Evolutionary conservation across 2,329 filamentous ascomycete species (phyloP).

Genomic region (Helotiales sp.): DNA sequence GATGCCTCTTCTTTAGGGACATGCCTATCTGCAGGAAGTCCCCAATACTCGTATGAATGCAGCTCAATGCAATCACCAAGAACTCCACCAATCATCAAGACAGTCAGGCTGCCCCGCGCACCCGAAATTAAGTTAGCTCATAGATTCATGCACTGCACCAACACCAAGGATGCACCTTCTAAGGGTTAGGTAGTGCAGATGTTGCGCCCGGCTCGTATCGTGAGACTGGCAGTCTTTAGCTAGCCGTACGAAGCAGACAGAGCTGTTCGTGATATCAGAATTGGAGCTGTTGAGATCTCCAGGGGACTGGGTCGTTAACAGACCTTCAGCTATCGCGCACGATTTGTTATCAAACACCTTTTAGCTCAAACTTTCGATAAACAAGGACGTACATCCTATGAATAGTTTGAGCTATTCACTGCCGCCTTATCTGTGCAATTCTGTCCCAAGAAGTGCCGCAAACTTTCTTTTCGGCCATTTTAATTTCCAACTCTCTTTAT

Average conservation of each 20-base stretch:
- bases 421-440: conserved; percentile 2
- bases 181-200: neutral
- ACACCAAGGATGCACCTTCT: neutral
- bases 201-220: too few species aligned
- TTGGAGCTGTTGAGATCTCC: too few species aligned
- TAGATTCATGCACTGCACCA: neutral
- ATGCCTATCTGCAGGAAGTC: too few species aligned
- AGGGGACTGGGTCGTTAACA: too few species aligned
- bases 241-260: too few species aligned
- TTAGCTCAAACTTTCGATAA: neutral
- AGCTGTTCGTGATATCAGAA: too few species aligned
- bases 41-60: neutral
- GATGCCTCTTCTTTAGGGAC: too few species aligned
- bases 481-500: neutral
- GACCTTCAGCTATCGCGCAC: neutral
- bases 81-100: neutral
- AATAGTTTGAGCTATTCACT: neutral
- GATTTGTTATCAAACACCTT: neutral
- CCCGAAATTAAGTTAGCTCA: neutral
- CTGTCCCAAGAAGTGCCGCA: neutral
- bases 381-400: neutral
- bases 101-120: neutral
- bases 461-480: neutral
- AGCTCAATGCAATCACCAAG: neutral
- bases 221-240: too few species aligned